These are phyloP conservation scores for Saccharum officinarum DNA, from an alignment of 176 grass and related monocot genomes.

Conservation along the genomic window DNA sequence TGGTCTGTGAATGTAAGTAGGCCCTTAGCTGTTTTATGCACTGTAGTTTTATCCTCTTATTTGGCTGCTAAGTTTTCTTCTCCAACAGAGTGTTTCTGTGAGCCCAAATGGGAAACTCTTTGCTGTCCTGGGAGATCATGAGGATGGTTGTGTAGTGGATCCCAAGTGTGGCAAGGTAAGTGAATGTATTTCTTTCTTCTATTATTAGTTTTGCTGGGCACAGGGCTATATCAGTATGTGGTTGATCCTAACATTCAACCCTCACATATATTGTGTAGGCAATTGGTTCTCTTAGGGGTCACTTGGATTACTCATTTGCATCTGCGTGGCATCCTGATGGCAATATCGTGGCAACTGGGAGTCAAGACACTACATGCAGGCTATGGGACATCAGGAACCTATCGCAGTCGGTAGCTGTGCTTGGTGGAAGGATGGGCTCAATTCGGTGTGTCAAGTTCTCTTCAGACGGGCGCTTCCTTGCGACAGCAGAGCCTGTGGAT, in stretches of 20 bases:
- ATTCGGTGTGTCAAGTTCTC: constrained; percentile 82
- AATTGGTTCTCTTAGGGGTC: constrained; percentile 58
- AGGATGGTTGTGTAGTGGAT: constrained; percentile 68
- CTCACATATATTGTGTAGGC: constrained; percentile 44
- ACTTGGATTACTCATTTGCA: constrained; percentile 89
- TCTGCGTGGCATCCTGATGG: constrained; percentile 86
- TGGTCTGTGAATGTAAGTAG: constrained; percentile 94
- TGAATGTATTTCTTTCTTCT: neutral
- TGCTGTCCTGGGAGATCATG: constrained; percentile 80
- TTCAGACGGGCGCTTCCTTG: constrained; percentile 75
- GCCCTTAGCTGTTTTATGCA: neutral
- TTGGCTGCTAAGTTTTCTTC: constrained; percentile 3
- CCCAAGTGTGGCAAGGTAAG: constrained; percentile 75
- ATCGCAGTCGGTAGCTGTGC: constrained; percentile 64
- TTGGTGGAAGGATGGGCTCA: constrained; percentile 76
- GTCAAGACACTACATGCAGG: constrained; percentile 91
- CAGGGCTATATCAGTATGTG: neutral
- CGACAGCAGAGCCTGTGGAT: constrained; percentile 77
- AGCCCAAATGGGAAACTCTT: constrained; percentile 80
- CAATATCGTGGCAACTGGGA: constrained; percentile 72
- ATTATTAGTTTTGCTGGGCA: neutral
- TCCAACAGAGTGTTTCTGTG: constrained; percentile 63
- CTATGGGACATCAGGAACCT: constrained; percentile 93
- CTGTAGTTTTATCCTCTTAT: constrained; percentile 3
- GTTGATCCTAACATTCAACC: neutral